Conservation (phyloP, 345 rosid genomes). For the Populus pruinosa region DNA sequence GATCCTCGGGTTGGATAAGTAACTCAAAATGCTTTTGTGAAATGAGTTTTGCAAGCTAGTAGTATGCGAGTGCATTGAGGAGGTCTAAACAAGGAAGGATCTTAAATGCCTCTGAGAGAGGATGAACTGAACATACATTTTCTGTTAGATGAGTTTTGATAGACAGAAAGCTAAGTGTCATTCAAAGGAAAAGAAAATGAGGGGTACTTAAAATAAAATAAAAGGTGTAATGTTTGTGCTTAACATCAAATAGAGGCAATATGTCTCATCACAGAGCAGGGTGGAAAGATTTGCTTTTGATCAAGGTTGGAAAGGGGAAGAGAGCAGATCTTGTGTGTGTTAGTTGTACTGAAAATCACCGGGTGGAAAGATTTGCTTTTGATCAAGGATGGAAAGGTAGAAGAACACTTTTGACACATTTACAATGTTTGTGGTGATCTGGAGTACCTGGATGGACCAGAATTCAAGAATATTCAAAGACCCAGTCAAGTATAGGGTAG, state of each 20-base stretch:
- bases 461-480: not conserved
- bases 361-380: not conserved
- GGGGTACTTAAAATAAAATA: too few species aligned
- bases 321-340: not conserved
- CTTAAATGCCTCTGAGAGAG: not conserved
- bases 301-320: not conserved
- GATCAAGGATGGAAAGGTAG: not conserved
- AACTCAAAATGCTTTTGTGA: not conserved
- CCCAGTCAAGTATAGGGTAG: not conserved
- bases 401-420: not conserved
- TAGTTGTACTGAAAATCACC: not conserved
- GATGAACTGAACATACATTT: not conserved
- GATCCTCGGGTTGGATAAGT: not conserved
- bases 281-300: not conserved
- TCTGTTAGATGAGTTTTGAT: not conserved
- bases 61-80: not conserved
- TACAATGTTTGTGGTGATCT: not conserved
- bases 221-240: too few species aligned
- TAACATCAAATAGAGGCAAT: too few species aligned
- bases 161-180: not conserved
- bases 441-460: not conserved
- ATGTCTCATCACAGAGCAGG: too few species aligned
- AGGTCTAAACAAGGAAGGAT: not conserved
- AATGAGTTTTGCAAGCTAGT: not conserved
- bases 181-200: too few species aligned